phyloP scores from a whole-genome alignment of 352 stramenopile species.

The Pythium brassicae region DNA sequence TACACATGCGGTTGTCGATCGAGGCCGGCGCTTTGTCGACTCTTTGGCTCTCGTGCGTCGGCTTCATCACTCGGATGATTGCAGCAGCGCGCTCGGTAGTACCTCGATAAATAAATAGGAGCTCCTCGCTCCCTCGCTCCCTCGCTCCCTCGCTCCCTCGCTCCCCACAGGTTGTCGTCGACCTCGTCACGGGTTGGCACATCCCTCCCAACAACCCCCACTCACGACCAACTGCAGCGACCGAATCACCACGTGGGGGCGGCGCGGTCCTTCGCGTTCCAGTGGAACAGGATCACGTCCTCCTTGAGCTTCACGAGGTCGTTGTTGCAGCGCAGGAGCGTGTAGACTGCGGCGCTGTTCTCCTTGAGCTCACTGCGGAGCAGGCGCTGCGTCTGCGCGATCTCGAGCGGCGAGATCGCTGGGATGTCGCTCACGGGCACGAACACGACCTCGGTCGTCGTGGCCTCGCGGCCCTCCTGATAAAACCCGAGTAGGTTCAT shows the following conservation, averaged over 20 bases:
- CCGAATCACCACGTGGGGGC: slow-evolving; percentile 29
- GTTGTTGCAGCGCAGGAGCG: slow-evolving; percentile 68
- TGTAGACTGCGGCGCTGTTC: slow-evolving; percentile 68
- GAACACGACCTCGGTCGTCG: slow-evolving; percentile 80
- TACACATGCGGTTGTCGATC: neutral
- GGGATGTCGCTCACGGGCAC: slow-evolving; percentile 71
- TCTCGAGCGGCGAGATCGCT: slow-evolving; percentile 66
- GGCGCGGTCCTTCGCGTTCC: slow-evolving; percentile 68
- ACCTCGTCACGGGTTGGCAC: no score
- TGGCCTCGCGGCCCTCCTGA: slow-evolving; percentile 65
- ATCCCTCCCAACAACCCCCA: no score
- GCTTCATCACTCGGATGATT: no score
- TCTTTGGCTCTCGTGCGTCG: no score
- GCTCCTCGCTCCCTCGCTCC: neutral
- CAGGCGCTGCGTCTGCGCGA: slow-evolving; percentile 61
- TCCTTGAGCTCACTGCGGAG: slow-evolving; percentile 67
- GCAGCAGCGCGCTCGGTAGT: neutral
- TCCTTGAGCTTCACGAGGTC: slow-evolving; percentile 83
- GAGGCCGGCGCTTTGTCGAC: neutral
- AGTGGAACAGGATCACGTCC: slow-evolving; percentile 83
- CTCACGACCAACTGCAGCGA: no score
- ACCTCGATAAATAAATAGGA: neutral
- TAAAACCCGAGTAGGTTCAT: slow-evolving; percentile 82
- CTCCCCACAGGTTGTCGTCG: no score
- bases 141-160: neutral